A percentile compares a stretch with the other conserved stretches of the same genome.
These are phyloP conservation scores for Astragalus membranaceus DNA, from an alignment of 306 rosid species.

Conservation along the genomic window DNA sequence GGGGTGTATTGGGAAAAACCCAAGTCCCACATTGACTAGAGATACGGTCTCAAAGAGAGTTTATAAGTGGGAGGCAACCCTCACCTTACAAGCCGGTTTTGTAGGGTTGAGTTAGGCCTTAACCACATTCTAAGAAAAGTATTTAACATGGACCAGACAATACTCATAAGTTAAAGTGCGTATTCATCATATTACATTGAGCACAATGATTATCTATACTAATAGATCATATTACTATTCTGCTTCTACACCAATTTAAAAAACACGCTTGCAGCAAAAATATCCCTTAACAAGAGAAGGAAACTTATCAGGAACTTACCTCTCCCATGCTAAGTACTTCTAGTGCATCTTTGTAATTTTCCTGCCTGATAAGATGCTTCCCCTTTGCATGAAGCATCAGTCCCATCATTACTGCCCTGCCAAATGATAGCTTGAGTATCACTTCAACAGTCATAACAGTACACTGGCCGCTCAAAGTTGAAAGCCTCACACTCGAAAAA, in stretches of 20 bases:
- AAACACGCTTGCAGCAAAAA: not conserved
- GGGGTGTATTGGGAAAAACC: too few species aligned
- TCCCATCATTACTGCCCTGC: constrained; percentile 95
- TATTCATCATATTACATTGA: not conserved
- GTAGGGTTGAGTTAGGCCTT: too few species aligned
- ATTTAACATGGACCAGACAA: not conserved
- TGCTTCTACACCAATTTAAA: not conserved
- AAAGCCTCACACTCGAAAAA: not conserved
- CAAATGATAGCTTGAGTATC: constrained; percentile 24
- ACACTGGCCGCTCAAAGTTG: not conserved
- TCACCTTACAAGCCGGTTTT: too few species aligned
- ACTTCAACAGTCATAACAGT: constrained; percentile 15
- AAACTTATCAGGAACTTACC: constrained; percentile 37
- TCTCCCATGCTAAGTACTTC: constrained; percentile 89
- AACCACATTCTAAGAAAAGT: too few species aligned
- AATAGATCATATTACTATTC: not conserved
- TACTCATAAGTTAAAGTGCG: not conserved
- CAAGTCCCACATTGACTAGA: too few species aligned
- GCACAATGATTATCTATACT: not conserved
- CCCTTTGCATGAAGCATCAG: constrained; percentile 88
- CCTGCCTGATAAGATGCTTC: constrained; percentile 49
- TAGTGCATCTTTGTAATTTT: constrained; percentile 70
- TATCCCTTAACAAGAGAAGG: not conserved
- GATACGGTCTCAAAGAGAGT: too few species aligned
- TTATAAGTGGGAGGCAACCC: too few species aligned